Conservation (phyloP, 2,329 filamentous ascomycete species). For the Chalaropsis thielavioides region DNA sequence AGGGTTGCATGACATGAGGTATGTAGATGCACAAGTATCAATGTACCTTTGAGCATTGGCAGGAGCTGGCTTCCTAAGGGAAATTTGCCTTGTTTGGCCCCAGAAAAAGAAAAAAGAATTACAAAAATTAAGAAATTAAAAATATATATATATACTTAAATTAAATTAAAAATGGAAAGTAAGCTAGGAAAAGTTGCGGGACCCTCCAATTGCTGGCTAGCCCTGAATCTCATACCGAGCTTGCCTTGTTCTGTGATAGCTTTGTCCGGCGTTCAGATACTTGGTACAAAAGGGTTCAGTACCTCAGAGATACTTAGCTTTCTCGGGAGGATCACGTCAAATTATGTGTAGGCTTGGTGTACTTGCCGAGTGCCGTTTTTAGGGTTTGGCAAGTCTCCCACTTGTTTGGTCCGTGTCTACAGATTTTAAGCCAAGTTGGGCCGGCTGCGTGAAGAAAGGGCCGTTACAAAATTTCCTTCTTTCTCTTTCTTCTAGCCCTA, state of each 20-base stretch:
- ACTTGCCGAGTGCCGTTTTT: background rate
- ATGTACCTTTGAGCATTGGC: too few relatives aligned
- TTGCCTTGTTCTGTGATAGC: background rate
- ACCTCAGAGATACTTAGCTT: constrained; percentile 3
- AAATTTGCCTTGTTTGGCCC: background rate
- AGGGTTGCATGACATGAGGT: background rate
- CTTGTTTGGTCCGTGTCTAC: background rate
- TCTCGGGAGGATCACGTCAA: constrained; percentile 5
- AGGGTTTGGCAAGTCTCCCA: background rate
- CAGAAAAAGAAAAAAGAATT: background rate
- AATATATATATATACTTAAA: too few relatives aligned
- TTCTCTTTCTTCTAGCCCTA: background rate
- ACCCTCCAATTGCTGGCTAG: background rate
- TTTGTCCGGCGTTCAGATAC: background rate
- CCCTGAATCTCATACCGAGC: background rate
- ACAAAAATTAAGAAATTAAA: too few relatives aligned
- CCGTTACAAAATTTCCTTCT: background rate
- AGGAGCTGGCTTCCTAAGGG: too few relatives aligned
- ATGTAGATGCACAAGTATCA: background rate
- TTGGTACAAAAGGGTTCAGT: background rate
- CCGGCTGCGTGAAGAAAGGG: background rate
- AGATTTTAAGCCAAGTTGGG: background rate
- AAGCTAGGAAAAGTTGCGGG: background rate
- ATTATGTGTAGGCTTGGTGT: background rate
- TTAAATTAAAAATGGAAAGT: too few relatives aligned